Percentiles rank a stretch among this genome's conserved stretches.
These are phyloP conservation scores for Leccinum subrobustum DNA, from an alignment of 1,284 basidiomycete species.

Conservation along the genomic window DNA sequence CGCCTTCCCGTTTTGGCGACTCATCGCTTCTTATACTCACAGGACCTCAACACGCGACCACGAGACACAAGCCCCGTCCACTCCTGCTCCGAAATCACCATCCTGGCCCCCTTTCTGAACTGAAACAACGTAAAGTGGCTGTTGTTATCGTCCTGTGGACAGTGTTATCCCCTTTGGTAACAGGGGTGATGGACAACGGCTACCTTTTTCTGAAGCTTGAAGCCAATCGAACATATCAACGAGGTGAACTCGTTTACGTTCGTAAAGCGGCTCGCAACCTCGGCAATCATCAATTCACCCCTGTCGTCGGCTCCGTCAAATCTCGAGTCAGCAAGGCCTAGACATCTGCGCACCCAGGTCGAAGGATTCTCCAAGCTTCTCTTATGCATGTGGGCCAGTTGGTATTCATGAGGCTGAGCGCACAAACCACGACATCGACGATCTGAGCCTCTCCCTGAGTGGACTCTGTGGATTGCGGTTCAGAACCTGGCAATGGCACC, in stretches of 20 bases:
- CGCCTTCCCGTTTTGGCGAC: slow-evolving; percentile 4
- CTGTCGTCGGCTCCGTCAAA: slow-evolving; percentile 40
- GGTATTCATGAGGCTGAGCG: slow-evolving; percentile 94
- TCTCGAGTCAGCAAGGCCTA: slow-evolving; percentile 5
- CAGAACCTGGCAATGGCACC: slow-evolving; percentile 81
- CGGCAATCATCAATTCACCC: slow-evolving; percentile 89
- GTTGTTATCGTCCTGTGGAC: slow-evolving; percentile 70
- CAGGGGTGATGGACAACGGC: background rate
- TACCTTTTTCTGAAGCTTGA: slow-evolving; percentile 76
- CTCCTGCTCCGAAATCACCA: slow-evolving; percentile 52
- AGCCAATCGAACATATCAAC: slow-evolving; percentile 76
- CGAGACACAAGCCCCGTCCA: slow-evolving; percentile 62
- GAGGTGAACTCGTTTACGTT: slow-evolving; percentile 75
- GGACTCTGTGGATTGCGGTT: slow-evolving; percentile 45
- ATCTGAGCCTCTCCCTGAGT: slow-evolving; percentile 62
- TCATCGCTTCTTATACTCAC: slow-evolving; percentile 94
- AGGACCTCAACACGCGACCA: slow-evolving; percentile 80
- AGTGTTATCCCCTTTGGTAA: slow-evolving; percentile 4
- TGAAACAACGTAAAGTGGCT: slow-evolving; percentile 89
- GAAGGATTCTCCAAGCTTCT: slow-evolving; percentile 88
- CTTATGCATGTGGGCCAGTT: slow-evolving; percentile 93
- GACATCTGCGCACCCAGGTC: slow-evolving; percentile 61
- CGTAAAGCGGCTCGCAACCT: slow-evolving; percentile 90
- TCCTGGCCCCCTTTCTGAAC: slow-evolving; percentile 67
- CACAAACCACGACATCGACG: slow-evolving; percentile 91